Evolutionary conservation across 176 grass and related monocot genomes (phyloP).

Genomic region (Cymbopogon citratus): DNA sequence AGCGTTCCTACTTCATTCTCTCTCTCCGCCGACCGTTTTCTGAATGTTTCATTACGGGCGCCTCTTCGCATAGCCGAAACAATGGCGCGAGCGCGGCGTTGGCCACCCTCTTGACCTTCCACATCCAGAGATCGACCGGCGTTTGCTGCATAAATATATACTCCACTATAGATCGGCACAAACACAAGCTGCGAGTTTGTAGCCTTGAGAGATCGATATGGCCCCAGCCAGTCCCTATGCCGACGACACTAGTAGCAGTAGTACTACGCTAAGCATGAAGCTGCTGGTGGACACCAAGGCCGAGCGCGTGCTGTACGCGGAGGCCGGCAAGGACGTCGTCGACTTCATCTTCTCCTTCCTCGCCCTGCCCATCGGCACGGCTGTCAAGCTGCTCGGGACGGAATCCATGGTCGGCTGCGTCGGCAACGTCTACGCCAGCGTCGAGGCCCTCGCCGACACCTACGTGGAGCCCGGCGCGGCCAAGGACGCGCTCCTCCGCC

Average conservation of each 20-base stretch:
- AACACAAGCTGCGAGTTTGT: too few relatives aligned
- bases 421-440: slow-evolving; percentile 15
- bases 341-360: background rate
- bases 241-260: background rate
- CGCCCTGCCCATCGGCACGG: background rate
- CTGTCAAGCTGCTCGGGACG: background rate
- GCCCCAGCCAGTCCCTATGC: background rate
- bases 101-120: background rate
- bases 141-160: background rate
- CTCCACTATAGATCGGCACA: background rate
- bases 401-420: slow-evolving; percentile 19
- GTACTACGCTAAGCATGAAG: background rate
- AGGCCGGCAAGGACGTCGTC: background rate
- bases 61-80: background rate
- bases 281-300: background rate
- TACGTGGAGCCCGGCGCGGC: slow-evolving; percentile 7
- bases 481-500: slow-evolving; percentile 1
- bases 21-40: background rate
- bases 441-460: slow-evolving; percentile 12
- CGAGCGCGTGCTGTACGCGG: background rate
- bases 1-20: background rate
- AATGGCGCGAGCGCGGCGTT: background rate
- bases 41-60: background rate
- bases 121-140: background rate
- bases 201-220: background rate